These are phyloP conservation scores for Aspergillus versicolor DNA, from an alignment of 2,329 filamentous ascomycete genomes.

Conservation along the genomic window DNA sequence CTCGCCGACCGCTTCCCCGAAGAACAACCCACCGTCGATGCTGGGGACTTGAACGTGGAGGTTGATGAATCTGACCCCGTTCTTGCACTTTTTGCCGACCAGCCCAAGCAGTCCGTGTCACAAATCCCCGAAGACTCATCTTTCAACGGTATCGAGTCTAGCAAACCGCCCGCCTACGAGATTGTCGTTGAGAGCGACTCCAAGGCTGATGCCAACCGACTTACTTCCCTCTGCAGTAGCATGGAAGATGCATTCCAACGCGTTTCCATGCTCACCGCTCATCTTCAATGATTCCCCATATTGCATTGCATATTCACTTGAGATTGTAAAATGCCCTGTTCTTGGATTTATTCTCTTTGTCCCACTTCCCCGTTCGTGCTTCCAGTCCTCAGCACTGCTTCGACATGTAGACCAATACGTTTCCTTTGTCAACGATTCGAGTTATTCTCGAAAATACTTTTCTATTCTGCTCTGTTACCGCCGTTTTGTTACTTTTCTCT, in stretches of 20 bases:
- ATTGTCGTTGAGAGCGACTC: slow-evolving; percentile 55
- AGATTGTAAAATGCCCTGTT: slow-evolving; percentile 19
- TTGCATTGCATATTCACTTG: slow-evolving; percentile 19
- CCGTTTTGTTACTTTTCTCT: slow-evolving; percentile 4
- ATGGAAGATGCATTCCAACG: slow-evolving; percentile 45
- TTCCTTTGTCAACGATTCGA: slow-evolving; percentile 26
- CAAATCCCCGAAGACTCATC: slow-evolving; percentile 31
- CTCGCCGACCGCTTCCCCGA: slow-evolving; percentile 42
- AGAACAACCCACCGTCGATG: slow-evolving; percentile 19
- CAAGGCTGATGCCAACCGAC: slow-evolving; percentile 28
- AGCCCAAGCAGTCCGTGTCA: slow-evolving; percentile 35
- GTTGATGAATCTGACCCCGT: slow-evolving; percentile 56
- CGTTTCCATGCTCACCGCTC: slow-evolving; percentile 39
- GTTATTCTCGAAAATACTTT: slow-evolving; percentile 2
- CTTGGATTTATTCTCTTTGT: not conserved
- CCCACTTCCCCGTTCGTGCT: not conserved
- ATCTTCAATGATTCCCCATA: slow-evolving; percentile 39
- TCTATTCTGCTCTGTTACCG: not conserved
- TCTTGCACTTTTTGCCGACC: slow-evolving; percentile 53
- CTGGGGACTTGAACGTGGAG: slow-evolving; percentile 42
- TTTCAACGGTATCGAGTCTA: slow-evolving; percentile 56
- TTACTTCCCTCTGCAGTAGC: slow-evolving; percentile 39
- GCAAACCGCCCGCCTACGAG: slow-evolving; percentile 65
- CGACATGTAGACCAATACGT: slow-evolving; percentile 19
- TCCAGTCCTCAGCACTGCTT: slow-evolving; percentile 12